Evolutionary conservation across 73 alveolate genomes (phyloP).

Genomic region (Tetrahymena thermophila): DNA sequence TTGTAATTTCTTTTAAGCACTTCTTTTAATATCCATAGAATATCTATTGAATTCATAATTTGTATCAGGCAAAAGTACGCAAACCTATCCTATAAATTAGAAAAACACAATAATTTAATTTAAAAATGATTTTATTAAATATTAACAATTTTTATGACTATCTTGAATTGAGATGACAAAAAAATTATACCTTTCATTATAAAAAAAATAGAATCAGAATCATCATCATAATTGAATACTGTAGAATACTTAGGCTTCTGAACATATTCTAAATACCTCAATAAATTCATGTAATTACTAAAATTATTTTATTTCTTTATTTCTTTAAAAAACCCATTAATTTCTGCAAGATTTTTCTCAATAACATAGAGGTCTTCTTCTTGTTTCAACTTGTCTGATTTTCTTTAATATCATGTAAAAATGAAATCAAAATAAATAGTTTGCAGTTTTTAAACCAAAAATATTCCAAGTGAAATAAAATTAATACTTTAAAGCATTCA

Average conservation of each 20-base stretch:
- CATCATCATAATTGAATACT: background rate
- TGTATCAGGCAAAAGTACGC: background rate
- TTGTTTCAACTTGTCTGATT: background rate
- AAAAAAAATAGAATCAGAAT: background rate
- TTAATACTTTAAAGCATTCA: background rate
- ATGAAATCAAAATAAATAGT: background rate
- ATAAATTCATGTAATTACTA: background rate
- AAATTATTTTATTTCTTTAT: background rate
- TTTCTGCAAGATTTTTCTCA: background rate
- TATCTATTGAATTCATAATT: background rate
- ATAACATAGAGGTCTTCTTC: background rate
- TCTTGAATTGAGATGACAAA: background rate
- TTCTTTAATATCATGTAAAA: background rate
- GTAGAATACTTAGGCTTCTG: background rate
- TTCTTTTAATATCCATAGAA: background rate
- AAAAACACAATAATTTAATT: background rate
- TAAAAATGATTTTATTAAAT: background rate
- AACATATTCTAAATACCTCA: background rate
- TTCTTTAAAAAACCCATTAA: background rate
- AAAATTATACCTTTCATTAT: background rate
- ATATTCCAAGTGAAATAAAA: background rate
- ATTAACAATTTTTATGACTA: too few relatives aligned
- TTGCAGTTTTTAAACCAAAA: background rate
- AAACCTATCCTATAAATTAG: background rate
- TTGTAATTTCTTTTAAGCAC: background rate